Evolutionary conservation across 805 yeast genomes (phyloP).

Genomic region (Brettanomyces custersianus): DNA sequence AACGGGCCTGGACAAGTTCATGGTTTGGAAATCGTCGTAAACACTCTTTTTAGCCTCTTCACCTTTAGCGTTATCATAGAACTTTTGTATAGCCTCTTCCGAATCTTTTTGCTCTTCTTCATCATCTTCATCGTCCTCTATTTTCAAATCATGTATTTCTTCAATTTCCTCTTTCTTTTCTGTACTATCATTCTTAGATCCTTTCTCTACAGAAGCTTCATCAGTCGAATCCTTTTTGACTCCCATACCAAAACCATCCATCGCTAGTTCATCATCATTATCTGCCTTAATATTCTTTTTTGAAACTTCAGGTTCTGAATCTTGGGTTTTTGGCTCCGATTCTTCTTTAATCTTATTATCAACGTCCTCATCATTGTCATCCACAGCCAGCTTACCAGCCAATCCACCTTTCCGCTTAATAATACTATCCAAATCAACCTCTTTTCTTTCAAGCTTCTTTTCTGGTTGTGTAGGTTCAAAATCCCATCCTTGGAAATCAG

Average conservation of each 20-base stretch:
- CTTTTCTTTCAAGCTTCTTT: slow-evolving; percentile 30
- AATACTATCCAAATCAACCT: slow-evolving; percentile 82
- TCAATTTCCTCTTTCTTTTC: slow-evolving; percentile 15
- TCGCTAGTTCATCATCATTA: slow-evolving; percentile 28
- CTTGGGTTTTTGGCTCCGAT: neutral
- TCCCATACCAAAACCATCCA: slow-evolving; percentile 35
- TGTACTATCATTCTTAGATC: slow-evolving; percentile 19
- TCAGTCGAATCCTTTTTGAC: slow-evolving; percentile 18
- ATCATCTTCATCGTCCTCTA: slow-evolving; percentile 25
- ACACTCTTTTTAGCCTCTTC: slow-evolving; percentile 31
- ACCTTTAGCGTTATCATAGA: slow-evolving; percentile 56
- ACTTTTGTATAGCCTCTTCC: slow-evolving; percentile 74
- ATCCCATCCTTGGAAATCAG: slow-evolving; percentile 73
- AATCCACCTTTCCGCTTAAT: slow-evolving; percentile 78
- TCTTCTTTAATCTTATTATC: slow-evolving; percentile 6
- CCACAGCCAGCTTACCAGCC: slow-evolving; percentile 20
- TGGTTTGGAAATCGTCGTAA: slow-evolving; percentile 62
- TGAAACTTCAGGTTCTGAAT: slow-evolving; percentile 15
- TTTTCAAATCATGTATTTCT: slow-evolving; percentile 22
- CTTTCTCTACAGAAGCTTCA: slow-evolving; percentile 12
- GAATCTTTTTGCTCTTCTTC: slow-evolving; percentile 50
- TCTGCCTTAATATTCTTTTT: slow-evolving; percentile 10
- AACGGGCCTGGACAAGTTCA: slow-evolving; percentile 84
- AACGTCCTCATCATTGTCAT: slow-evolving; percentile 27
- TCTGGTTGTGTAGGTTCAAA: slow-evolving; percentile 43